Conservation (phyloP, 1,139 yeast species). For the Candida smagusa region DNA sequence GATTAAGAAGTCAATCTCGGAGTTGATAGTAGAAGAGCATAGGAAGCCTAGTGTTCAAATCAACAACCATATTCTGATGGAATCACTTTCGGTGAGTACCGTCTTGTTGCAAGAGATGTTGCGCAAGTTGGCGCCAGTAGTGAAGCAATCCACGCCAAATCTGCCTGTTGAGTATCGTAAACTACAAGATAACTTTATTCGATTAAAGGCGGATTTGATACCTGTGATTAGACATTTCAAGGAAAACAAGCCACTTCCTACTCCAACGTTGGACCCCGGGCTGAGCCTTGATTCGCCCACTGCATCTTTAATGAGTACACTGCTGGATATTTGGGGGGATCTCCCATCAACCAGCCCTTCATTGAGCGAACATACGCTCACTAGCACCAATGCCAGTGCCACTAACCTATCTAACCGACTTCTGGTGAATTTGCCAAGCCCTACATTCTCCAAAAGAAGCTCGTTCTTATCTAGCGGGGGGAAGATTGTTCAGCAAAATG, state of each 20-base stretch:
- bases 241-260: constrained; percentile 56
- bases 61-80: constrained; percentile 35
- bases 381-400: constrained; percentile 2
- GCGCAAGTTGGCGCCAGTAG: constrained; percentile 16
- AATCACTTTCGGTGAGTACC: constrained; percentile 32
- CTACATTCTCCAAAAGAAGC: constrained; percentile 38
- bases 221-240: constrained; percentile 51
- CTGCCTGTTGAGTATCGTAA: constrained; percentile 29
- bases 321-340: constrained; percentile 12
- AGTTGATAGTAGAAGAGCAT: constrained; percentile 33
- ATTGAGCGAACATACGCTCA: constrained; percentile 2
- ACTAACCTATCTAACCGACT: constrained; percentile 1
- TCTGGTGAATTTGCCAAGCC: constrained; percentile 28
- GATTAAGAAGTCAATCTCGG: constrained; percentile 49
- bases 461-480: constrained; percentile 33
- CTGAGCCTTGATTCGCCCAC: constrained; percentile 35
- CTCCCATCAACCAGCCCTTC: constrained; percentile 5
- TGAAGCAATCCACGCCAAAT: constrained; percentile 12
- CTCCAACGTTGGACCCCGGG: constrained; percentile 48
- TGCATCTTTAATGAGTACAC: constrained; percentile 21
- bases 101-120: constrained; percentile 39
- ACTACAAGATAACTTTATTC: constrained; percentile 47
- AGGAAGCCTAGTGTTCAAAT: constrained; percentile 27
- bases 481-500: constrained; percentile 32
- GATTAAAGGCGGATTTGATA: constrained; percentile 49